phyloP scores from a whole-genome alignment of 139 green algal species.

The Raphidocelis subcapitata region DNA sequence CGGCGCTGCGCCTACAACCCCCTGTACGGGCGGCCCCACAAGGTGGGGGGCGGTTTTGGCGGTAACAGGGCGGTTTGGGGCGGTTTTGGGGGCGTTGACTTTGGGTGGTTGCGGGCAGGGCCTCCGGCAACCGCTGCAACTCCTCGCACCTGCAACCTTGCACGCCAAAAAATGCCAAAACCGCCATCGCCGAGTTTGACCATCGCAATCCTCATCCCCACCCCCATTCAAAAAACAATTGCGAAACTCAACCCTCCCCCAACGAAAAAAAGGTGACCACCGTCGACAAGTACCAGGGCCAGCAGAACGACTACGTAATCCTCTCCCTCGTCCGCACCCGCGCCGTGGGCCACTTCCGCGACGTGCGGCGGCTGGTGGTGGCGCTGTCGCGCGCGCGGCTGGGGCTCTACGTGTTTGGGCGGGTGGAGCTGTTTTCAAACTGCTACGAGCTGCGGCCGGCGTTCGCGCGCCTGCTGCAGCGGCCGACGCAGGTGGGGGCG shows the following conservation, averaged over 20 bases:
- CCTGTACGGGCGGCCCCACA: slow-evolving; percentile 82
- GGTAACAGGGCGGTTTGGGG: no score
- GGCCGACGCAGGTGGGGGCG: slow-evolving; percentile 80
- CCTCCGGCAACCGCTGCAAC: no score
- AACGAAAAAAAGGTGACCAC: slow-evolving; percentile 62
- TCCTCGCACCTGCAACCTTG: no score
- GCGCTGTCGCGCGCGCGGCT: slow-evolving; percentile 91
- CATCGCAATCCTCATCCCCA: no score
- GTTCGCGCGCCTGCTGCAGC: slow-evolving; percentile 77
- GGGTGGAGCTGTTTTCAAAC: slow-evolving; percentile 81
- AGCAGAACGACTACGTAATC: slow-evolving; percentile 98
- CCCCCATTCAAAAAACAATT: background rate
- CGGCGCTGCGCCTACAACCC: slow-evolving; percentile 82
- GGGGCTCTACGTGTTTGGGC: slow-evolving; percentile 96
- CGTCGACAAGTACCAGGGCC: slow-evolving; percentile 98
- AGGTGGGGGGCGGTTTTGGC: slow-evolving; percentile 48
- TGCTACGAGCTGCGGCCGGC: slow-evolving; percentile 93
- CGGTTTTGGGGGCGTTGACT: no score
- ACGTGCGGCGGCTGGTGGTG: slow-evolving; percentile 95
- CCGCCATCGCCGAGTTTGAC: no score
- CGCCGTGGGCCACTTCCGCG: slow-evolving; percentile 91
- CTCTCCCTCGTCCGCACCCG: slow-evolving; percentile 91
- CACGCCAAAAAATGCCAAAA: no score
- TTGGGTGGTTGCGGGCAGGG: no score
- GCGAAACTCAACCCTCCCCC: background rate